Evolutionary conservation across 2,329 filamentous ascomycete genomes (phyloP).

Genomic region (Chaetothyriales sp.): DNA sequence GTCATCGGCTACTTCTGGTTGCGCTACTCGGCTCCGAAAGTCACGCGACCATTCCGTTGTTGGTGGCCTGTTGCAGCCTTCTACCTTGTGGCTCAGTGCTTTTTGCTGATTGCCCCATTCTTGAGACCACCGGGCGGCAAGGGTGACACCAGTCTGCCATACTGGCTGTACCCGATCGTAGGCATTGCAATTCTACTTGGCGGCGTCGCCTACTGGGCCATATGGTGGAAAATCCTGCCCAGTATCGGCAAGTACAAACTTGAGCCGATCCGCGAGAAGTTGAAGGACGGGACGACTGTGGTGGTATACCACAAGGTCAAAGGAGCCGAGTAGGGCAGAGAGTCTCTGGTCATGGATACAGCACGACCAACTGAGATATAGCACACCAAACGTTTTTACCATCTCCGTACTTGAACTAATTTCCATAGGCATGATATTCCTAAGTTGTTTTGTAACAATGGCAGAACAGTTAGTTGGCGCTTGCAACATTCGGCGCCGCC

Average conservation of each 20-base stretch:
- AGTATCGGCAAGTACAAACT: slow-evolving; percentile 2
- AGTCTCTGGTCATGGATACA: neutral
- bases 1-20: slow-evolving; percentile 41
- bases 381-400: too few species aligned
- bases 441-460: too few species aligned
- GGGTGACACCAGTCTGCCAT: slow-evolving; percentile 36
- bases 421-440: too few species aligned
- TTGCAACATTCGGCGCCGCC: too few species aligned
- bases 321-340: neutral
- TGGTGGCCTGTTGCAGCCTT: slow-evolving; percentile 42
- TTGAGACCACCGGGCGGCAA: slow-evolving; percentile 37
- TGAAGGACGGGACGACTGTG: neutral
- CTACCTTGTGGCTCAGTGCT: slow-evolving; percentile 49
- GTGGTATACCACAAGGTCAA: neutral
- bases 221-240: slow-evolving; percentile 36
- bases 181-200: slow-evolving; percentile 39
- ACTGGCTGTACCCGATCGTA: slow-evolving; percentile 44
- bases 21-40: slow-evolving; percentile 14
- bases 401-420: too few species aligned
- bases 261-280: neutral
- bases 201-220: slow-evolving; percentile 39
- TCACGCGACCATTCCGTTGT: slow-evolving; percentile 41
- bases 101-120: slow-evolving; percentile 48
- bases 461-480: too few species aligned
- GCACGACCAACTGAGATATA: too few species aligned